Conservation (phyloP, 2,329 filamentous ascomycete species). For the Dactylonectria macrodidyma region DNA sequence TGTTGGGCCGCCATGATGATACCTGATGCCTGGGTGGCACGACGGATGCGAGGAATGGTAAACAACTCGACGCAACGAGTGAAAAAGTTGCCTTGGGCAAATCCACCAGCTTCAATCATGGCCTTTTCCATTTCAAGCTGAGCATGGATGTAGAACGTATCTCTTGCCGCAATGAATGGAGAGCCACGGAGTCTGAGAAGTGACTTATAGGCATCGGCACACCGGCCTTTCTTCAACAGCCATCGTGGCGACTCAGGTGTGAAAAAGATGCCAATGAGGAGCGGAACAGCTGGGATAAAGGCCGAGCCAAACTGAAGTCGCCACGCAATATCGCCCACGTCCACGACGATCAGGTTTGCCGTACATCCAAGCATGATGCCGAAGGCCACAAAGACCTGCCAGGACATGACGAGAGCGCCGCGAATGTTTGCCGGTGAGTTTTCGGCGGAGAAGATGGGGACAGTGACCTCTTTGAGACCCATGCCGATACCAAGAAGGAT, state of each 20-base stretch:
- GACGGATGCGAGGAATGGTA: slow-evolving; percentile 43
- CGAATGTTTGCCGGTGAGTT: slow-evolving; percentile 75
- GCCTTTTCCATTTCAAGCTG: neutral
- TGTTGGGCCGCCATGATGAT: slow-evolving; percentile 20
- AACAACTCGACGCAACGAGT: slow-evolving; percentile 2
- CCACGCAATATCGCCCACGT: slow-evolving; percentile 69
- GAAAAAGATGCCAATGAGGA: slow-evolving; percentile 69
- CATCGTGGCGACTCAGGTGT: slow-evolving; percentile 74
- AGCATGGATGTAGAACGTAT: slow-evolving; percentile 15
- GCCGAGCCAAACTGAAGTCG: slow-evolving; percentile 72
- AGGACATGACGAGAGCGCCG: slow-evolving; percentile 85
- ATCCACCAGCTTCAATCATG: neutral
- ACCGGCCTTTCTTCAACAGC: slow-evolving; percentile 71
- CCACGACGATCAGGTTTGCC: slow-evolving; percentile 67
- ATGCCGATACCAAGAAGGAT: slow-evolving; percentile 78
- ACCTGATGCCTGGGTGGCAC: slow-evolving; percentile 39
- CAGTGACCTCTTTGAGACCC: slow-evolving; percentile 73
- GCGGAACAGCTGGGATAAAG: slow-evolving; percentile 65
- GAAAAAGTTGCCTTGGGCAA: neutral
- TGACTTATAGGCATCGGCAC: slow-evolving; percentile 67
- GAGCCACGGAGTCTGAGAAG: slow-evolving; percentile 47
- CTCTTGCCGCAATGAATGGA: slow-evolving; percentile 1
- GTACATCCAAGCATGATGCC: slow-evolving; percentile 57
- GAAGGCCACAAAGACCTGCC: slow-evolving; percentile 60
- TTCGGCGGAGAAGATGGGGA: slow-evolving; percentile 81